A percentile compares a stretch with the other conserved stretches of the same genome.
These are phyloP conservation scores for Beauveria varroae DNA, from an alignment of 2,329 filamentous ascomycete species.

Conservation along the genomic window DNA sequence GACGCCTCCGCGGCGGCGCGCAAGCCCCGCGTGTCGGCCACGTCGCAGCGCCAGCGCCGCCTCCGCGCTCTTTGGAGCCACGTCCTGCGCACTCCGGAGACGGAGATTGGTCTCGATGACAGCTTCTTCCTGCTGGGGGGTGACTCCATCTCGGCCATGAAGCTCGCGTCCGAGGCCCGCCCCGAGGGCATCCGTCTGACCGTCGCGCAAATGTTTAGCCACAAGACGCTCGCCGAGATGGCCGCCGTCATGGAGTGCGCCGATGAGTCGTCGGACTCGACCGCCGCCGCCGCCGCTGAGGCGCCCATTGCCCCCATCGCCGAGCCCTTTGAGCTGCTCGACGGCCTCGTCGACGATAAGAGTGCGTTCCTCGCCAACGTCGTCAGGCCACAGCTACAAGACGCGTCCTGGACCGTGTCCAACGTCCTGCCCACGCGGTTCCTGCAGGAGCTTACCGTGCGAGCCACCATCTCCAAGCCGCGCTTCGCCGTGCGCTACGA, in stretches of 20 bases:
- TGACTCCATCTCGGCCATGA: constrained; percentile 55
- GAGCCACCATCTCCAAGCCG: constrained; percentile 48
- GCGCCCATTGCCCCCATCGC: constrained; percentile 38
- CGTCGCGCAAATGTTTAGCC: constrained; percentile 49
- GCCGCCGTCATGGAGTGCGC: constrained; percentile 38
- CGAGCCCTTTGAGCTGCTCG: constrained; percentile 45
- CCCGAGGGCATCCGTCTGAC: constrained; percentile 39
- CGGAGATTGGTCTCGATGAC: constrained; percentile 44
- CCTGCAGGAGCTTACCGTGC: constrained; percentile 51
- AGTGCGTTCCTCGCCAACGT: constrained; percentile 37
- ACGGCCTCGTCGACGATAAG: constrained; percentile 24
- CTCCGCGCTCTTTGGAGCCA: constrained; percentile 42
- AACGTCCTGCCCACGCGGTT: constrained; percentile 53
- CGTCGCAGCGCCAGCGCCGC: constrained; percentile 34
- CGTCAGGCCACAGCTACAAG: constrained; percentile 43
- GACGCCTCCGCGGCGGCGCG: constrained; percentile 10
- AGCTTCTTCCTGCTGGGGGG: constrained; percentile 55
- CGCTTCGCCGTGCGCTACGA: constrained; percentile 58
- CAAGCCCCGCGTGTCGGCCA: constrained; percentile 28
- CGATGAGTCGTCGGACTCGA: constrained; percentile 18
- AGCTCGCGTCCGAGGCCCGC: constrained; percentile 48
- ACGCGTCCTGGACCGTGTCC: constrained; percentile 41
- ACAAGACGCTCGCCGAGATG: constrained; percentile 42
- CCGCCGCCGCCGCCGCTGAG: neutral
- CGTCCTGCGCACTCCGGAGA: constrained; percentile 35